Base-by-base conservation (phyloP, 805 yeast species). In the Ogataea paradorogensis region DNA sequence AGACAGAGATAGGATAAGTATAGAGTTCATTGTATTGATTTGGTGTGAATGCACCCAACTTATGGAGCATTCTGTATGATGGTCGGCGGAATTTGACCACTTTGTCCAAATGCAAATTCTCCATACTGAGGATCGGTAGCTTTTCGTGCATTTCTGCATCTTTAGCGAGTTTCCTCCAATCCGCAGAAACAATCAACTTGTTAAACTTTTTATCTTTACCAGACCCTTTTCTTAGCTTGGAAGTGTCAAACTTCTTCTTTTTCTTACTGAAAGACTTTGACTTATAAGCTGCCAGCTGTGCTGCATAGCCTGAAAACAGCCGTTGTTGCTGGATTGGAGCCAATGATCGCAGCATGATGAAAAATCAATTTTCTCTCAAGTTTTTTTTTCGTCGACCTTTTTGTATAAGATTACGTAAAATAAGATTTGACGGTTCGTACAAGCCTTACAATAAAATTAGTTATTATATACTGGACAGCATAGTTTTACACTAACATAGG, bases 1-100 rank as follows among this genome's bases (percentile, higher is more conserved):
- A 66, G 44, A 86, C 56, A 1, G 87, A 67, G 3, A 82, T 58
- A 18, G 89, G 90, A 27, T 67, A 67, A 25, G 67, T 57, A 58
- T 79, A 83, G 29, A 83, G 55, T 59, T 86, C 95, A 49, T 77
- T 74, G 57, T 71, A 77, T 61, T 87, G 95, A 48, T 69, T 70
- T 45, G 78, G 79, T 51, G 78, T 76, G 63, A 84, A 84, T 0
- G 83, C 64, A 15, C 89, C 90, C 40, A 81, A 60, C 29, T 69
- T 67, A 24, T 65, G 62, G 46, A 86, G 64, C 33, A 65, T 62
- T 39, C 65, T 58, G 43, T 73, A 65, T 13, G 70, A 66, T 10
- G 56, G 55, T 2, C 64, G 55, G 11, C 69, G 62, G 60, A 70
- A 85, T 25, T 60, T 58, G 6, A 63, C 58, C 15, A 74, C 65